Conservation (phyloP, 2,329 filamentous ascomycete genomes). For the Fusarium fracticaudum region DNA sequence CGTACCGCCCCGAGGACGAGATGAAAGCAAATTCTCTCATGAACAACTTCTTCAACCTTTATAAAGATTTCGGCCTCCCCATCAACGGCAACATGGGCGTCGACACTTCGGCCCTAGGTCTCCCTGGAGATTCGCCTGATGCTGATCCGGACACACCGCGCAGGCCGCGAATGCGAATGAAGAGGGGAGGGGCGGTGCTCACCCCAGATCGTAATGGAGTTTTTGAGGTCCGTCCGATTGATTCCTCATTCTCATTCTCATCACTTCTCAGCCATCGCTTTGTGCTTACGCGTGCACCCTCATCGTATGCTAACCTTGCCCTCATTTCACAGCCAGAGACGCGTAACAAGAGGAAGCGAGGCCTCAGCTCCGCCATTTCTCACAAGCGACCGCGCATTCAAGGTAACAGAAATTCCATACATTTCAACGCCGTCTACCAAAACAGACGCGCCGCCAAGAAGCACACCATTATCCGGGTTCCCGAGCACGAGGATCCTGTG, state of each 20-base stretch:
- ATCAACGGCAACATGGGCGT: neutral
- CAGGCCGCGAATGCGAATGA: neutral
- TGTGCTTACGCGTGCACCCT: neutral
- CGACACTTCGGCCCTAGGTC: neutral
- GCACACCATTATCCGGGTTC: conserved; percentile 21
- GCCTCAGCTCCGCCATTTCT: too few relatives aligned
- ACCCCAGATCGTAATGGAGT: neutral
- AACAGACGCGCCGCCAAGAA: conserved; percentile 26
- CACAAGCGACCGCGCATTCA: conserved; percentile 3
- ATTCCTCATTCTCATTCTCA: too few relatives aligned
- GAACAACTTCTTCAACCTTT: neutral
- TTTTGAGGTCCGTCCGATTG: conserved; percentile 10
- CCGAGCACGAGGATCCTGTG: neutral
- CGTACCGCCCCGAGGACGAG: conserved; percentile 8
- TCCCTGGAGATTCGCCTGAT: neutral
- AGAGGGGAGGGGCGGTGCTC: neutral
- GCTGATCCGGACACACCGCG: neutral
- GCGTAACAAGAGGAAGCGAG: conserved; percentile 20
- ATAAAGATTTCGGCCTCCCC: neutral
- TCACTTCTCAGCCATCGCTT: neutral
- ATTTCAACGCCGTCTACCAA: conserved; percentile 30
- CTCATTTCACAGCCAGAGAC: neutral
- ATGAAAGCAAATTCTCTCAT: conserved; percentile 5
- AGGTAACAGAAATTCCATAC: conserved; percentile 8
- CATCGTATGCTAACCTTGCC: neutral